Base-by-base conservation (phyloP, 495 filamentous ascomycete species). In the Penicillium macrosclerotiorum region DNA sequence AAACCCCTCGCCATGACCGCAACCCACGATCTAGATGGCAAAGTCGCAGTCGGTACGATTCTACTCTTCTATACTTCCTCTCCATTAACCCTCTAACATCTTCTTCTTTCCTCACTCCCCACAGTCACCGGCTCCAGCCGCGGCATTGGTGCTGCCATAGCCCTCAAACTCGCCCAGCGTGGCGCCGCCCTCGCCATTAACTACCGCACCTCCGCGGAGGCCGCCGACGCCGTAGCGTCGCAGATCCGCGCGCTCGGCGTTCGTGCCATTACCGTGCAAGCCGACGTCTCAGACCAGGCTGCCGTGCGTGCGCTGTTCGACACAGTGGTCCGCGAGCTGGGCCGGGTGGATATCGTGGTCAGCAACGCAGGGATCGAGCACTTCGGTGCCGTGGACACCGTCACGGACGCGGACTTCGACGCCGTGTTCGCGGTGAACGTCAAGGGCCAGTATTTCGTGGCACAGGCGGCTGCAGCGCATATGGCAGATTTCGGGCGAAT, bases 401-500 rank as follows among this genome's bases (percentile, higher is more conserved):
- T 77, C 12, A 70, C 62, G n/a, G 65, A 72, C 24, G 73, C 72
- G 45, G 72, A 78, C 48, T 79, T 73, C 42, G 77, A 80, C 61
- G 64, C 67, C 18, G 71, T 79, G 50, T 77, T 79, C 52, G 64
- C 45, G 39, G 70, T 78, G 53, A 81, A 81, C 65, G 73, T 76
- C 24, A 76, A 75, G 40, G 77, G 73, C 23, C 77, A 80, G 58
- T 79, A 78, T 57, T 76, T 81, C 71, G 83, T 89, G 35, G 83
- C 81, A 41, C 79, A 83, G 60, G 76, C 84, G 66, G 84, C 78
- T 5, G 82, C 81, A 63, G 78, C 77, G 65, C 71, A 85, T 63
- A 69, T 82, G 59, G 51, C 68, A 49, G 69, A 79, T 31, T 43
- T 37, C 34, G 64, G 64, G 14, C 43, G 64, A 0, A 47, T 67